These are phyloP conservation scores for Penicillium salamii DNA, from an alignment of 495 filamentous ascomycete genomes.

Conservation along the genomic window DNA sequence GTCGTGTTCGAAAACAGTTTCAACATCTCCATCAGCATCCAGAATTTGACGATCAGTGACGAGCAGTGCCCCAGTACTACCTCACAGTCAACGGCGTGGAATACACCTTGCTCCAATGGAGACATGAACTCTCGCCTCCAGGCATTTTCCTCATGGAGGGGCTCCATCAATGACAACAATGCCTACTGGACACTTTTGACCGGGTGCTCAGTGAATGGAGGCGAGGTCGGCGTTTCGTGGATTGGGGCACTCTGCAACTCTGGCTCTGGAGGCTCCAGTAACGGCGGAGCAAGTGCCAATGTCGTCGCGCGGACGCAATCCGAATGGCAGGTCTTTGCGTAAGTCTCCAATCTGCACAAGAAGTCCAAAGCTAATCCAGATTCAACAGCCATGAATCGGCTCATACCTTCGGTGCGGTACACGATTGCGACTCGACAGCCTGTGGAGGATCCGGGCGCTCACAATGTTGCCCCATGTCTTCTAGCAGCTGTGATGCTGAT, in stretches of 20 bases:
- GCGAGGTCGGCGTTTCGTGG: slow-evolving; percentile 85
- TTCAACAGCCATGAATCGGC: slow-evolving; percentile 76
- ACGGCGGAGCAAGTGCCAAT: slow-evolving; percentile 67
- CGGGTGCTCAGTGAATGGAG: slow-evolving; percentile 65
- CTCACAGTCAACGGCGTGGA: slow-evolving; percentile 67
- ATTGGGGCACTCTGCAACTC: slow-evolving; percentile 74
- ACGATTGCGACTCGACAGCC: slow-evolving; percentile 69
- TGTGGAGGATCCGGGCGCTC: slow-evolving; percentile 63
- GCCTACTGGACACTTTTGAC: slow-evolving; percentile 89
- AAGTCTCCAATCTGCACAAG: slow-evolving; percentile 3
- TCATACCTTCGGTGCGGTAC: slow-evolving; percentile 89
- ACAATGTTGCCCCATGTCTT: slow-evolving; percentile 77
- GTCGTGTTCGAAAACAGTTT: slow-evolving; percentile 78
- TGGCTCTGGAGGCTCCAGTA: slow-evolving; percentile 34
- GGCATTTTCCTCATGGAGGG: slow-evolving; percentile 77
- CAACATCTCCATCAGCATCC: slow-evolving; percentile 81
- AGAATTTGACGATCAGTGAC: slow-evolving; percentile 72
- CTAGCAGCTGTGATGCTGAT: slow-evolving; percentile 63
- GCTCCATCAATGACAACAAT: slow-evolving; percentile 62
- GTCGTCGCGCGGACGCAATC: slow-evolving; percentile 76
- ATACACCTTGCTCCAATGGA: slow-evolving; percentile 58
- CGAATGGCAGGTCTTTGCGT: slow-evolving; percentile 90
- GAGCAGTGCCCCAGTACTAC: slow-evolving; percentile 61
- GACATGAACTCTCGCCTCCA: slow-evolving; percentile 73
- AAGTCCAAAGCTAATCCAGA: too few relatives aligned